phyloP scores from a whole-genome alignment of 305 asterid genomes.

The Fraxinus sp. region DNA sequence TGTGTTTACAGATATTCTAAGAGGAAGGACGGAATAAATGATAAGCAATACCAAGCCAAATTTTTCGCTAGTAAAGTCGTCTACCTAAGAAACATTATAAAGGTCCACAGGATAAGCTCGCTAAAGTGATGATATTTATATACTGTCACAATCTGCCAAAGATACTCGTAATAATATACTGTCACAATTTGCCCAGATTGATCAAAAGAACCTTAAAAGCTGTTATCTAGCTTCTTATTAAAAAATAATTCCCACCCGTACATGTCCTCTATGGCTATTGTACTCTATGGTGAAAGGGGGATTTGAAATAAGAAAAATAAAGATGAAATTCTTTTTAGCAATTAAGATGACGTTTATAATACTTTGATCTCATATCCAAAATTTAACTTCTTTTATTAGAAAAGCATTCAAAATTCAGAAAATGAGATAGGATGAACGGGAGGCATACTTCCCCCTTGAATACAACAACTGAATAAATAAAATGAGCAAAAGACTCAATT shows the following conservation, averaged over 20 bases:
- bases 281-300: not conserved
- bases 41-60: not conserved
- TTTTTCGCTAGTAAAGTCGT: not conserved
- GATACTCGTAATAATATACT: too few relatives aligned
- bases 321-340: not conserved
- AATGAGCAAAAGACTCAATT: not conserved
- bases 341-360: not conserved
- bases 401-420: not conserved
- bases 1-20: not conserved
- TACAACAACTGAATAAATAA: not conserved
- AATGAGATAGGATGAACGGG: not conserved
- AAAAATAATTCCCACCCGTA: not conserved
- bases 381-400: not conserved
- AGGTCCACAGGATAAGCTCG: not conserved
- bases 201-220: not conserved
- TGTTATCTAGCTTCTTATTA: not conserved
- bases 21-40: not conserved
- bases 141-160: not conserved
- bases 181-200: not conserved
- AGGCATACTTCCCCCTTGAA: constrained; percentile 1
- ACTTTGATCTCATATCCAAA: not conserved
- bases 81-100: not conserved
- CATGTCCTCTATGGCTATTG: not conserved
- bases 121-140: not conserved
- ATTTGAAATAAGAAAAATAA: not conserved